These are phyloP conservation scores for Bipolaris sorokiniana DNA, from an alignment of 2,329 filamentous ascomycete species.

Conservation along the genomic window DNA sequence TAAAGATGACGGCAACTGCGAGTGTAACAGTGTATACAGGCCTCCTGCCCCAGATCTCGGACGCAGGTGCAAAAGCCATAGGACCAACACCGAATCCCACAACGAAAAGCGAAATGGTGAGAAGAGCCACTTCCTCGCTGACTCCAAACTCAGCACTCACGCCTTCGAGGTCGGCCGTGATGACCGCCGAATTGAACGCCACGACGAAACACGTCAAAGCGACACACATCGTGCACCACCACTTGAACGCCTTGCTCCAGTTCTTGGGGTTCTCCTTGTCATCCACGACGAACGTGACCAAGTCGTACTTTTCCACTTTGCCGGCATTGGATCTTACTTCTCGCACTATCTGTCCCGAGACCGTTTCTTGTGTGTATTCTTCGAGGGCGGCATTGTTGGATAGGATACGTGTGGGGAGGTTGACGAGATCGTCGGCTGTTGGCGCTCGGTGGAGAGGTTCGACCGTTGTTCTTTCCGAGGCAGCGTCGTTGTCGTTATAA, in stretches of 20 bases:
- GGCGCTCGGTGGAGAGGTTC: slow-evolving; percentile 29
- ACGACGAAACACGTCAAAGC: slow-evolving; percentile 61
- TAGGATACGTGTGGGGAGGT: slow-evolving; percentile 71
- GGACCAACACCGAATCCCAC: slow-evolving; percentile 82
- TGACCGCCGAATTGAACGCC: slow-evolving; percentile 68
- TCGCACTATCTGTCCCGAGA: slow-evolving; percentile 66
- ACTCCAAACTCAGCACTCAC: slow-evolving; percentile 69
- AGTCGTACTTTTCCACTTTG: slow-evolving; percentile 59
- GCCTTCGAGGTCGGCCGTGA: slow-evolving; percentile 75
- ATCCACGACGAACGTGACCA: slow-evolving; percentile 73
- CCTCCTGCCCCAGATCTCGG: slow-evolving; percentile 74
- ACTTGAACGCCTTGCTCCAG: slow-evolving; percentile 78
- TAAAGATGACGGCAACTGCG: slow-evolving; percentile 74
- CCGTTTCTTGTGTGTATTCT: slow-evolving; percentile 70
- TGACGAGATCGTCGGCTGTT: slow-evolving; percentile 54
- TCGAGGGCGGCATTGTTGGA: slow-evolving; percentile 61
- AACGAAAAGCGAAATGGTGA: slow-evolving; percentile 78
- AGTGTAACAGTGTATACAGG: slow-evolving; percentile 74
- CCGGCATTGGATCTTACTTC: slow-evolving; percentile 62
- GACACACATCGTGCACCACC: slow-evolving; percentile 82
- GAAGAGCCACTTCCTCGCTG: slow-evolving; percentile 72
- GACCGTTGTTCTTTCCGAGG: slow-evolving; percentile 17
- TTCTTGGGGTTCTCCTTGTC: slow-evolving; percentile 86
- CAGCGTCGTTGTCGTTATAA: slow-evolving; percentile 21
- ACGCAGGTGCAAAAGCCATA: slow-evolving; percentile 79